These are phyloP conservation scores for Zasmidium angulare DNA, from an alignment of 2,329 filamentous ascomycete genomes.

Conservation along the genomic window DNA sequence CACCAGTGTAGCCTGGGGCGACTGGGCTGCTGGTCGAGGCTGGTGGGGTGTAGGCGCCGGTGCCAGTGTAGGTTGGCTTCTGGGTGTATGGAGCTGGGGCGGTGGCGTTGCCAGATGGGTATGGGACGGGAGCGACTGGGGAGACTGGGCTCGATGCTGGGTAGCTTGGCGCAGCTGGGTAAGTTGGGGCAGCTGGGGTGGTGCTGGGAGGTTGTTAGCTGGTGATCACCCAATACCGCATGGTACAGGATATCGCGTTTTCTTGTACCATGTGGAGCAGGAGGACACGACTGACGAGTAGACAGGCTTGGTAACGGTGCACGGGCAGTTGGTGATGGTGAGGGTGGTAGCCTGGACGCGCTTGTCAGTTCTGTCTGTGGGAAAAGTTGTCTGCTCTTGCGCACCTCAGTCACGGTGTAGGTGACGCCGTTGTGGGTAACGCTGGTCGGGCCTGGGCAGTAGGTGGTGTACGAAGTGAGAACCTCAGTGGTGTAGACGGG, in stretches of 20 bases:
- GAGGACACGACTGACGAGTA: slow-evolving; percentile 24
- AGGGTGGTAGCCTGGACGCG: slow-evolving; percentile 18
- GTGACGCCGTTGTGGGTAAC: slow-evolving; percentile 21
- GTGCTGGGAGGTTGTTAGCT: not conserved
- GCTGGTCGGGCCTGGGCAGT: slow-evolving; percentile 22
- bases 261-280: slow-evolving; percentile 23
- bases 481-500: slow-evolving; percentile 22
- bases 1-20: slow-evolving; percentile 21
- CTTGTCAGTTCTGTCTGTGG: not conserved
- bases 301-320: slow-evolving; percentile 25
- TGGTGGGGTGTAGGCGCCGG: slow-evolving; percentile 13
- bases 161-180: slow-evolving; percentile 5
- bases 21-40: slow-evolving; percentile 14
- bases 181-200: slow-evolving; percentile 5
- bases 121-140: slow-evolving; percentile 12
- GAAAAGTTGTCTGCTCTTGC: not conserved
- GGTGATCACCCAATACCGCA: not conserved
- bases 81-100: slow-evolving; percentile 6
- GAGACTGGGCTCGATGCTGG: slow-evolving; percentile 2
- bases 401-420: slow-evolving; percentile 22
- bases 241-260: slow-evolving; percentile 2
- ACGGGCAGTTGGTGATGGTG: slow-evolving; percentile 27
- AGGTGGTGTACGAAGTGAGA: slow-evolving; percentile 18
- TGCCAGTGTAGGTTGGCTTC: not conserved
- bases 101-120: slow-evolving; percentile 15